Base-by-base conservation (phyloP, 352 stramenopile species). In the Globisporangium paddicum region DNA sequence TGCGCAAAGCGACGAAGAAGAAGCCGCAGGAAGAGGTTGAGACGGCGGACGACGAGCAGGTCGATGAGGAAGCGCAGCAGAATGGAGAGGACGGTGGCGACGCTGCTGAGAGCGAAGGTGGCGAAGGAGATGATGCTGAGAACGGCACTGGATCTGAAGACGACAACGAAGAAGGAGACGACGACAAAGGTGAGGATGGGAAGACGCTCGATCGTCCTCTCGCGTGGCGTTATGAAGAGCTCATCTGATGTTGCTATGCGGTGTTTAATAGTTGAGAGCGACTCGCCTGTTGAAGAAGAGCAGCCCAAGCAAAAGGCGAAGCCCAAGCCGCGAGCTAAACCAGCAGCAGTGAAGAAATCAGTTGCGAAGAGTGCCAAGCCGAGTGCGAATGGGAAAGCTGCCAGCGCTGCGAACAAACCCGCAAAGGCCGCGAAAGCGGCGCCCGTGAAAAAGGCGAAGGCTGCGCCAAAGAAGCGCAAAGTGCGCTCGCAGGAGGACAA, bases 401-500 rank as follows among this genome's bases (percentile, higher is more conserved):
- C 28, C 28, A 32, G 3, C 28, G 28, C n/a, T 16, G 23, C 44
- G n/a, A 50, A 50, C n/a, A n/a, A n/a, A 18, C 18, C 46, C 34
- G 16, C 16, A n/a, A 58, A 49, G 26, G 25, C 30, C 30, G 21
- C 19, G 26, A 55, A 57, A 25, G 44, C 55, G 18, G 44, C 55
- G 41, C 14, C 55, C 28, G 32, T 62, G 9, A 51, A 58, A 23
- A 75, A 69, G 48, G 55, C 70, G 5, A 68, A 69, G 47, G 16
- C 47, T 5, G 32, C 30, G 47, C 73, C 38, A 48, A 69, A 83
- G 28, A 86, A 86, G 64, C 82, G 79, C 32, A 89, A 89, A 63
- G 49, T 38, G 23, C 72, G 76, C n/a, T 81, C 75, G 13, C 60
- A 75, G 58, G 71, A 69, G 32, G 76, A 90, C 55, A 87, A 86